phyloP scores from a whole-genome alignment of 352 stramenopile species.

The Pythium phragmiticola region DNA sequence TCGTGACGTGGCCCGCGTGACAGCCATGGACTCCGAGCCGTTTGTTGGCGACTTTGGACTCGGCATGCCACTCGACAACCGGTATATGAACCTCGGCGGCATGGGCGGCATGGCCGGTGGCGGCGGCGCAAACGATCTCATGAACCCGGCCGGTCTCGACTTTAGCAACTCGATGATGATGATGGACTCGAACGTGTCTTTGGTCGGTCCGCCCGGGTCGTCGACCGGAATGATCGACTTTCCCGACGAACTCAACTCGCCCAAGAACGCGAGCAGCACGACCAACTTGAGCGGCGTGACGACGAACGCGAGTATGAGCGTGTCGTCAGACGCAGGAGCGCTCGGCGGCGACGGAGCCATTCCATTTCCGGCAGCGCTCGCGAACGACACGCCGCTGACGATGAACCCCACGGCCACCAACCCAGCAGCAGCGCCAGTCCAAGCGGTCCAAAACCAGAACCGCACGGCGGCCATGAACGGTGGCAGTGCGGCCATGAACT shows the following conservation, averaged over 20 bases:
- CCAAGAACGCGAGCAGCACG: constrained; percentile 30
- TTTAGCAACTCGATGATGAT: constrained; percentile 76
- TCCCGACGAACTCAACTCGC: constrained; percentile 84
- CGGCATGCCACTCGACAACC: constrained; percentile 64
- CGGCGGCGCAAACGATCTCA: constrained; percentile 30
- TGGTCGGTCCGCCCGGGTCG: constrained; percentile 27
- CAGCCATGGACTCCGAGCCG: constrained; percentile 67
- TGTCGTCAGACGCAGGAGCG: constrained; percentile 31
- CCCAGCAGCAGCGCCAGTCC: background rate
- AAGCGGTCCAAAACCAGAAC: constrained; percentile 10
- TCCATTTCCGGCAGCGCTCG: constrained; percentile 72
- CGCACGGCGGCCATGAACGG: constrained; percentile 13
- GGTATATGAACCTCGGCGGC: constrained; percentile 79
- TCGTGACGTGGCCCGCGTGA: constrained; percentile 3
- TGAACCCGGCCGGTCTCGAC: constrained; percentile 42
- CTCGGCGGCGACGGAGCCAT: constrained; percentile 45
- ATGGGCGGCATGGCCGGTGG: constrained; percentile 28
- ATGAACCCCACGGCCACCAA: constrained; percentile 16
- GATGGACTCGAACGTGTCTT: constrained; percentile 30
- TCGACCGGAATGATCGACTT: constrained; percentile 79
- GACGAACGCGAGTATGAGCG: constrained; percentile 26
- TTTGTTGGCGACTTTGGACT: constrained; percentile 78
- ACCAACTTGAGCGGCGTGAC: constrained; percentile 6
- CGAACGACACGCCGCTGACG: constrained; percentile 49
- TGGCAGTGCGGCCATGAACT: constrained; percentile 16